phyloP scores from a whole-genome alignment of 2,329 filamentous ascomycete species.

The Colletotrichum sp. region DNA sequence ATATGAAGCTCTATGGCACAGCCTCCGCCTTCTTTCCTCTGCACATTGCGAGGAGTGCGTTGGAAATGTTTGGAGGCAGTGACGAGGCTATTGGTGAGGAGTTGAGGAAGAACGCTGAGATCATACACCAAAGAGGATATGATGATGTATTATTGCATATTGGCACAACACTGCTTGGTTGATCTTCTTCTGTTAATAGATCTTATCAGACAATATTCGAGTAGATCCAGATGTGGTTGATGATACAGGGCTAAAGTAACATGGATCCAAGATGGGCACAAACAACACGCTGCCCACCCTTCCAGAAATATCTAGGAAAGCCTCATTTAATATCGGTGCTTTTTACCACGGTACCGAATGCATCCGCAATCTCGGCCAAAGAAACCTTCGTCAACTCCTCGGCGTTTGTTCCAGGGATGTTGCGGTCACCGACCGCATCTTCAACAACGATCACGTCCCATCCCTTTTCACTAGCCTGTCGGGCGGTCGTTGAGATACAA shows the following conservation, averaged over 20 bases:
- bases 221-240: not conserved
- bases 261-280: too few species aligned
- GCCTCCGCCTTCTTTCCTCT: conserved; percentile 38
- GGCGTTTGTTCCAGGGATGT: conserved; percentile 66
- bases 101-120: not conserved
- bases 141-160: not conserved
- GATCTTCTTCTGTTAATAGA: rapidly evolving
- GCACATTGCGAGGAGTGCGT: conserved; percentile 10
- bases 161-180: rapidly evolving
- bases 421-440: conserved; percentile 68
- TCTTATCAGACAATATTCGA: not conserved
- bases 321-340: conserved; percentile 25
- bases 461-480: conserved; percentile 63
- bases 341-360: conserved; percentile 63
- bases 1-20: conserved; percentile 43
- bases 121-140: not conserved
- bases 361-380: conserved; percentile 65
- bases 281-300: not conserved
- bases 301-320: not conserved
- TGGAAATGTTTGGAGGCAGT: not conserved
- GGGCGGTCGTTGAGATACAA: conserved; percentile 66
- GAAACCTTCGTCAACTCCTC: conserved; percentile 54
- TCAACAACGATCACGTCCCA: conserved; percentile 67
- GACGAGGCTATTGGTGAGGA: too few species aligned
- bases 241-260: not conserved